These are phyloP conservation scores for Podospora anserina DNA, from an alignment of 495 filamentous ascomycete genomes.

Conservation along the genomic window DNA sequence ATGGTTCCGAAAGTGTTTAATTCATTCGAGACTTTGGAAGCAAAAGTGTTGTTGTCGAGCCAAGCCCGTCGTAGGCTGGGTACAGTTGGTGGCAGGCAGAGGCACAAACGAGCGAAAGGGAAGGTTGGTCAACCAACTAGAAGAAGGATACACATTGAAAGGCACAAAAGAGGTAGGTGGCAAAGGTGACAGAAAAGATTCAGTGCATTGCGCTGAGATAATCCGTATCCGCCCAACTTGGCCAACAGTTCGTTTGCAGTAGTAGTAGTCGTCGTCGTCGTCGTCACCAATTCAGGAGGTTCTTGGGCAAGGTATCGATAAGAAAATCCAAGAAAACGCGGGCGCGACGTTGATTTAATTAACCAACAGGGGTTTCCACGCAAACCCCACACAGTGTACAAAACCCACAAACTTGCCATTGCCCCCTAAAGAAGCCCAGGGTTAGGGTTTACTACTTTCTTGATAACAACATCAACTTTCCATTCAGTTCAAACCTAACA, in stretches of 20 bases:
- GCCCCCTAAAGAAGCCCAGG: neutral
- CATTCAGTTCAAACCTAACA: too few relatives aligned
- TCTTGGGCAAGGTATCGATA: neutral
- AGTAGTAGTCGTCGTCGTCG: too few relatives aligned
- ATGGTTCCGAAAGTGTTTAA: conserved; percentile 31
- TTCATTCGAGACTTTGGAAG: neutral
- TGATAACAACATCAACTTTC: too few relatives aligned
- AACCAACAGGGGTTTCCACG: neutral
- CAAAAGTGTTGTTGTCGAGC: neutral
- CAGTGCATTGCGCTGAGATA: neutral
- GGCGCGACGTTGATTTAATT: neutral
- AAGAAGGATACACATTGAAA: neutral
- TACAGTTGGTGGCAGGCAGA: neutral
- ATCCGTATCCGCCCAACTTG: neutral
- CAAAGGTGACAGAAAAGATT: neutral
- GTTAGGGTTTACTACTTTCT: neutral
- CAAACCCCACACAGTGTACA: neutral
- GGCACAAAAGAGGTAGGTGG: too few relatives aligned
- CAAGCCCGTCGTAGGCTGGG: neutral
- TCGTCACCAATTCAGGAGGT: neutral
- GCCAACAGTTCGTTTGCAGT: neutral
- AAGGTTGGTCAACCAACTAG: neutral
- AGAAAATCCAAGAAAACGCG: neutral
- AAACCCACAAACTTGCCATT: neutral
- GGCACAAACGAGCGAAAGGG: conserved; percentile 2